Evolutionary conservation across 306 rosid species (phyloP), one percentile per base, ranked within the genome.

Genomic region (Mimosa pudica): DNA sequence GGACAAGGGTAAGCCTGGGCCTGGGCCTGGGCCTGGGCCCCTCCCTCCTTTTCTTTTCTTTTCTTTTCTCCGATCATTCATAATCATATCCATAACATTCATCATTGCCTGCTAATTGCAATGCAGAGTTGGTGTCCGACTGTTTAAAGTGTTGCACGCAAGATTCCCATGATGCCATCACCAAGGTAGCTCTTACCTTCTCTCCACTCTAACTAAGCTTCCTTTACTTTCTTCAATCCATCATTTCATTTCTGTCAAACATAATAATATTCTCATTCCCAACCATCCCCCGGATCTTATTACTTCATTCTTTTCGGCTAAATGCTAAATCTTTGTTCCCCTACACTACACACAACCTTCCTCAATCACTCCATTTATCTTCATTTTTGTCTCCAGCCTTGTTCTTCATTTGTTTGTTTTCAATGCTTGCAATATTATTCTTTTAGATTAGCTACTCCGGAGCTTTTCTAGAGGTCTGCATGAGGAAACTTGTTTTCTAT

Each of bases 401-500:
- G n/a, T 48, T 65, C 55, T 3, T 62, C 32, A 24, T 71, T 18
- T 70, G 54, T 75, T 72, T 17, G 35, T 16, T 63, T 70, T 41
- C 57, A 62, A 24, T 14, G 47, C 32, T 70, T 63, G 75, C 9
- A 11, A 60, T 51, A 38, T 42, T 41, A 46, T 63, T 64, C 84
- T 70, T 24, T 24, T 89, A 94, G 98, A 66, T 95, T 55, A 87
- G 89, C 4, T 95, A 95, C 86, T 77, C 97, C 18, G 98, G 98
- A 75, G 97, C 94, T 35, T 35, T 91, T 58, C 73, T 95, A 75
- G 98, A 95, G 85, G 99, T 93, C 76, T 95, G 99, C 92, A 89
- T 93, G 99, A 85, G 97, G 86, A 93, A 95, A 77, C 91, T 95
- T 76, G 97, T 91, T 49, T 95, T 95, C 91, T 92, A 95, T 84